These are phyloP conservation scores for Aspergillus diversus DNA, from an alignment of 495 filamentous ascomycete genomes.

Conservation along the genomic window DNA sequence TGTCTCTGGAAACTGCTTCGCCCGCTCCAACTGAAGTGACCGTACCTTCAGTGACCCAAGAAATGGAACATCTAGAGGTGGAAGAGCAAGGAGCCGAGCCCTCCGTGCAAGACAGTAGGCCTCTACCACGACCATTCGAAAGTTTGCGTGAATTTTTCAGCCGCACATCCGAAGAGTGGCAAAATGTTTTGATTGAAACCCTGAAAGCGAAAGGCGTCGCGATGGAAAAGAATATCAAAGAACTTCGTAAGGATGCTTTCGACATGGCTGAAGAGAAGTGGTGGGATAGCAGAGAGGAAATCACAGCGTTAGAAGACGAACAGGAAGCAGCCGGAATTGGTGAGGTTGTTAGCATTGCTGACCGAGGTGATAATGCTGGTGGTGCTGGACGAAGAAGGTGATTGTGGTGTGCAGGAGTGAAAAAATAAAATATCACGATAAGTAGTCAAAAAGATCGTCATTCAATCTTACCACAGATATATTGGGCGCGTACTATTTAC, in stretches of 20 bases:
- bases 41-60: conserved; percentile 50
- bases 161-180: conserved; percentile 88
- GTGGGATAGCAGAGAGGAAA: conserved; percentile 98
- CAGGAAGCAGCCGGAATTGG: conserved; percentile 95
- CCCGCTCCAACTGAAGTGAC: conserved; percentile 41
- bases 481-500: conserved; percentile 1
- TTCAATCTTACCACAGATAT: neutral
- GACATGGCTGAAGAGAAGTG: conserved; percentile 90
- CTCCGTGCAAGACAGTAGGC: conserved; percentile 48
- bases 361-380: conserved; percentile 61
- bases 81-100: conserved; percentile 58
- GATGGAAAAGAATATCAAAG: conserved; percentile 73
- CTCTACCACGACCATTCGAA: conserved; percentile 81
- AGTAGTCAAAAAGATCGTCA: neutral
- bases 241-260: conserved; percentile 87
- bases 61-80: conserved; percentile 64
- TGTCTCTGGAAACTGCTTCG: conserved; percentile 44
- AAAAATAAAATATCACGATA: conserved; percentile 1
- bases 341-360: conserved; percentile 86
- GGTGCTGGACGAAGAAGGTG: conserved; percentile 62
- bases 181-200: conserved; percentile 75
- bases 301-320: conserved; percentile 90
- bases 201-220: conserved; percentile 59
- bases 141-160: conserved; percentile 88
- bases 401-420: conserved; percentile 17